Evolutionary conservation across 169 alveolate genomes (phyloP).

Genomic region (Eimeria acervulina): DNA sequence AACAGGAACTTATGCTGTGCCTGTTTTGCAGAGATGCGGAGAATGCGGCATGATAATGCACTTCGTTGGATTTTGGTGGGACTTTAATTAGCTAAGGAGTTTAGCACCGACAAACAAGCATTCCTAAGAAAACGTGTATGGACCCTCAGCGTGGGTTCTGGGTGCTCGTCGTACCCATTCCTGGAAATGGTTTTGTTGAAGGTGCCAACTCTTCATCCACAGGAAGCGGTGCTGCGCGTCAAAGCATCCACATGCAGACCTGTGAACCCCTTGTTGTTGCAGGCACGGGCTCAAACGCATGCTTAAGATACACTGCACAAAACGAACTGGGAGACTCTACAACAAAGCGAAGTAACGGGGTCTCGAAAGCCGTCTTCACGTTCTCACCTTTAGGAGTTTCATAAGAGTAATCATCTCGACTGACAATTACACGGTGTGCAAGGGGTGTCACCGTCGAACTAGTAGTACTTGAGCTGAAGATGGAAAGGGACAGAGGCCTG

Average conservation of each 20-base stretch:
- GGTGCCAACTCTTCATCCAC: neutral
- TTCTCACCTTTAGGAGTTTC: slow-evolving; percentile 41
- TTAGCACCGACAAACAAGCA: neutral
- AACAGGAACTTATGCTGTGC: neutral
- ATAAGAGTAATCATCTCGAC: neutral
- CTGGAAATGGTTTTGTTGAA: neutral
- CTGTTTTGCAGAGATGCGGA: neutral
- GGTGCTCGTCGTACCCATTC: neutral
- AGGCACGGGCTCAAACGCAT: no score
- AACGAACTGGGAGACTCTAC: neutral
- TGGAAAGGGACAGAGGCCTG: slow-evolving; percentile 4
- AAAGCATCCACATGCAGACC: neutral
- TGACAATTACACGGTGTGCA: neutral
- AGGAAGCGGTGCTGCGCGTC: neutral
- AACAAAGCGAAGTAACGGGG: neutral
- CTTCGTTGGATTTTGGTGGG: neutral
- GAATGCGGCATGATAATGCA: neutral
- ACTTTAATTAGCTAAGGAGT: no score
- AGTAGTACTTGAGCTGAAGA: neutral
- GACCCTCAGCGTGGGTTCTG: neutral
- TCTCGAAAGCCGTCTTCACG: neutral
- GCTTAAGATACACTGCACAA: neutral
- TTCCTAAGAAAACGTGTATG: neutral
- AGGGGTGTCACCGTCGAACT: slow-evolving; percentile 4
- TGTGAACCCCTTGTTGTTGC: neutral